These are phyloP conservation scores for Syzygium aqueum DNA, from an alignment of 345 rosid species.

Conservation along the genomic window DNA sequence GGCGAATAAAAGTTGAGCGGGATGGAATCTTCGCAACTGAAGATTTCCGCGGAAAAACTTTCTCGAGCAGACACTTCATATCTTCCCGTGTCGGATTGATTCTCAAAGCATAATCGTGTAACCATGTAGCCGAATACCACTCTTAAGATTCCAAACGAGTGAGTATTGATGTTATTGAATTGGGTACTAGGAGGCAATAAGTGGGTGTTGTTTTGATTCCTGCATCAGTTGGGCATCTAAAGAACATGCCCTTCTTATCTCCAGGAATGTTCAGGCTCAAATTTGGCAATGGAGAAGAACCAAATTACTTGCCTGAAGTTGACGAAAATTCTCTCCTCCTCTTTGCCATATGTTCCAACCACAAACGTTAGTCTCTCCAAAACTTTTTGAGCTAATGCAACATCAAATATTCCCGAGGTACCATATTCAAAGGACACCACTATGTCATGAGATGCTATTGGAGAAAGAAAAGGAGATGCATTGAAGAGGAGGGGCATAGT, in stretches of 20 bases:
- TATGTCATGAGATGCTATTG: not conserved
- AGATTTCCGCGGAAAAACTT: not conserved
- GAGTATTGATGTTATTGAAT: not conserved
- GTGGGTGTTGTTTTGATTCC: not conserved
- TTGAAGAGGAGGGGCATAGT: not conserved
- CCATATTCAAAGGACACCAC: not conserved
- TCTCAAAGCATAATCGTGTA: not conserved
- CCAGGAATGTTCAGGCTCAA: not conserved
- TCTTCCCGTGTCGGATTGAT: not conserved
- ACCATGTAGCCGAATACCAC: not conserved
- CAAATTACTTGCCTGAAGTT: not conserved
- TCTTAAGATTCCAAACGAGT: not conserved
- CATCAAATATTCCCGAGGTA: not conserved
- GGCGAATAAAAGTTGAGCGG: not conserved
- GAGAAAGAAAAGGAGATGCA: not conserved
- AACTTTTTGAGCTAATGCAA: not conserved
- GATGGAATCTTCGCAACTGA: not conserved
- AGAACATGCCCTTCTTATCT: not conserved
- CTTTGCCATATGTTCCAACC: not conserved
- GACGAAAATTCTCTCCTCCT: not conserved
- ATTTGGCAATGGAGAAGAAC: not conserved
- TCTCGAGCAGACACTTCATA: not conserved
- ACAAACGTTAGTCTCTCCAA: not conserved
- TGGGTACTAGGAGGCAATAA: not conserved
- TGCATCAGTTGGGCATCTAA: not conserved